Conservation (phyloP, 1,284 basidiomycete genomes). For the Tylopilus sp. region DNA sequence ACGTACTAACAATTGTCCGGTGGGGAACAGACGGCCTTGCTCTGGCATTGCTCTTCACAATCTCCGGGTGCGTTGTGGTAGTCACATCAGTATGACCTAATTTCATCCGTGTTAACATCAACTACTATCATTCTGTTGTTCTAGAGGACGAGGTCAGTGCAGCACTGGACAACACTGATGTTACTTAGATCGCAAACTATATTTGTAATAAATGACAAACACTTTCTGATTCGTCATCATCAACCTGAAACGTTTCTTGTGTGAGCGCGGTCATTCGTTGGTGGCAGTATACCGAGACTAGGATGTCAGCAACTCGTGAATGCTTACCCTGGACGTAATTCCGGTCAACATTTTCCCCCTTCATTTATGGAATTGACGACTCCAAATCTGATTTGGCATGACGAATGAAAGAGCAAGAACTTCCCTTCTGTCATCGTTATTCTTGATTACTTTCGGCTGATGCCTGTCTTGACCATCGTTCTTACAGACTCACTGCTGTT, state of each 20-base stretch:
- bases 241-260: constrained; percentile 91
- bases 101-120: constrained; percentile 67
- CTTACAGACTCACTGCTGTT: no score
- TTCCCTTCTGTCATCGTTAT: constrained; percentile 25
- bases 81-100: background rate
- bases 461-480: constrained; percentile 14
- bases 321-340: constrained; percentile 91
- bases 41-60: constrained; percentile 94
- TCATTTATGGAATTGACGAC: constrained; percentile 10
- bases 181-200: constrained; percentile 93
- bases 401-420: constrained; percentile 41
- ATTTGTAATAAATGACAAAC: constrained; percentile 83
- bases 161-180: constrained; percentile 97
- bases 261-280: constrained; percentile 91
- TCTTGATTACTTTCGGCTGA: constrained; percentile 34
- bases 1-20: constrained; percentile 99
- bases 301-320: constrained; percentile 90
- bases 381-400: constrained; percentile 51
- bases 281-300: constrained; percentile 97
- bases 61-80: constrained; percentile 76
- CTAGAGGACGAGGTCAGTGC: constrained; percentile 99
- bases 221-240: constrained; percentile 98
- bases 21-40: constrained; percentile 99
- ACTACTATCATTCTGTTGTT: constrained; percentile 98
- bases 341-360: background rate